phyloP scores from a whole-genome alignment of 1,284 basidiomycete genomes.

The Fereydounia khargensis region DNA sequence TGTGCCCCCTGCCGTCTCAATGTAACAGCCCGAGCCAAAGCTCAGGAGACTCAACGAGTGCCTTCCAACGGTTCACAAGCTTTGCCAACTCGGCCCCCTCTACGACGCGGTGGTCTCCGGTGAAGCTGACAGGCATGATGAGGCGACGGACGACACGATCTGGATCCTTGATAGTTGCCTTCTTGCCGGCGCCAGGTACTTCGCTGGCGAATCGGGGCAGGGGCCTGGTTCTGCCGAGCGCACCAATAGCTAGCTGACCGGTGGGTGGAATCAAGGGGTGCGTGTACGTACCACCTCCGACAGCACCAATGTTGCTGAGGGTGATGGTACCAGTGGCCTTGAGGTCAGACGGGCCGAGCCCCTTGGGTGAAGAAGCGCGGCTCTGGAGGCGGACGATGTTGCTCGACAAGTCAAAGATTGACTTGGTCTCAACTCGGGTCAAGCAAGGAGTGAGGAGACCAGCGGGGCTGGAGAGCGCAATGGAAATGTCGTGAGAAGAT shows the following conservation, averaged over 20 bases:
- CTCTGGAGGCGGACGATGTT: constrained; percentile 30
- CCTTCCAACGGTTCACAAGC: constrained; percentile 85
- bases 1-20: no score
- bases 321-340: constrained; percentile 67
- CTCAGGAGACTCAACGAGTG: constrained; percentile 76
- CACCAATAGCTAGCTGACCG: constrained; percentile 85
- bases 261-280: constrained; percentile 73
- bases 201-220: constrained; percentile 37
- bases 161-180: constrained; percentile 2
- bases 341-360: constrained; percentile 11
- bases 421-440: constrained; percentile 65
- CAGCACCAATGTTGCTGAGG: constrained; percentile 67
- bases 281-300: constrained; percentile 42
- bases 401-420: constrained; percentile 65
- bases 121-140: constrained; percentile 44
- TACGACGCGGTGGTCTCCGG: constrained; percentile 82
- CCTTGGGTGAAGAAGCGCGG: constrained; percentile 10
- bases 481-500: constrained; percentile 55
- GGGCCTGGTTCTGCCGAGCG: constrained; percentile 64
- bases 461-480: constrained; percentile 76
- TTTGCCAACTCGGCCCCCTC: constrained; percentile 89
- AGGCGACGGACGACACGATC: constrained; percentile 25
- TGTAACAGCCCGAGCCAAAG: constrained; percentile 66
- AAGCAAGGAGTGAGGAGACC: constrained; percentile 82
- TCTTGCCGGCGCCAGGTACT: constrained; percentile 9